Conservation (phyloP, 345 rosid genomes). For the Gossypium australe region DNA sequence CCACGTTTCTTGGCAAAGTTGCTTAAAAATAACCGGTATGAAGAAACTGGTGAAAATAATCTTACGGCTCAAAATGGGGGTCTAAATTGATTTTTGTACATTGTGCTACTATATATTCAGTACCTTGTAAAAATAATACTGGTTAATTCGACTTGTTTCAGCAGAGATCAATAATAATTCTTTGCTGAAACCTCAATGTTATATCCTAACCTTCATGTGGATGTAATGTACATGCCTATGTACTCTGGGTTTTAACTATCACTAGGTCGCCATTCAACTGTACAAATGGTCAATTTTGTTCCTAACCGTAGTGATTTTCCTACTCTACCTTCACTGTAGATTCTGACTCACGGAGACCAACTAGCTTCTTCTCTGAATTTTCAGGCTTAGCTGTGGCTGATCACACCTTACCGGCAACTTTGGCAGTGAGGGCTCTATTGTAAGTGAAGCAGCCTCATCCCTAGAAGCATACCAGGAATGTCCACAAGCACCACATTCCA, state of each 20-base stretch:
- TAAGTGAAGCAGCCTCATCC: constrained; percentile 70
- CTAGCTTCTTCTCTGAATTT: constrained; percentile 21
- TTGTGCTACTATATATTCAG: neutral
- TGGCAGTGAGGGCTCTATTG: constrained; percentile 55
- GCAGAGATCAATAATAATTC: neutral
- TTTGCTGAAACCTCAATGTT: neutral
- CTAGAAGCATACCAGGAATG: constrained; percentile 88
- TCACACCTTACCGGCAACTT: constrained; percentile 43
- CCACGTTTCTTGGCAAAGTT: neutral
- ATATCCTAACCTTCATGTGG: neutral
- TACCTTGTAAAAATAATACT: neutral
- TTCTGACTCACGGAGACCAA: neutral
- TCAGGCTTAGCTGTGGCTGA: constrained; percentile 58
- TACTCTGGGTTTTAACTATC: neutral
- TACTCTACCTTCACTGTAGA: neutral
- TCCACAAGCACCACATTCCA: constrained; percentile 88
- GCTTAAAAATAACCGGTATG: neutral
- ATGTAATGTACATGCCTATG: neutral
- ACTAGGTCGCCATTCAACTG: neutral
- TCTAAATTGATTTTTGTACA: neutral
- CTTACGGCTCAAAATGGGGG: neutral
- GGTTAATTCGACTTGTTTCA: neutral
- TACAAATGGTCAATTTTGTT: neutral
- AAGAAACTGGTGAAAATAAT: neutral
- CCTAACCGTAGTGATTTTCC: neutral